Percentiles rank a stretch among this genome's conserved stretches.
Evolutionary conservation across 2,329 filamentous ascomycete genomes (phyloP).

Genomic region (Aspergillus brunneoviolaceus): DNA sequence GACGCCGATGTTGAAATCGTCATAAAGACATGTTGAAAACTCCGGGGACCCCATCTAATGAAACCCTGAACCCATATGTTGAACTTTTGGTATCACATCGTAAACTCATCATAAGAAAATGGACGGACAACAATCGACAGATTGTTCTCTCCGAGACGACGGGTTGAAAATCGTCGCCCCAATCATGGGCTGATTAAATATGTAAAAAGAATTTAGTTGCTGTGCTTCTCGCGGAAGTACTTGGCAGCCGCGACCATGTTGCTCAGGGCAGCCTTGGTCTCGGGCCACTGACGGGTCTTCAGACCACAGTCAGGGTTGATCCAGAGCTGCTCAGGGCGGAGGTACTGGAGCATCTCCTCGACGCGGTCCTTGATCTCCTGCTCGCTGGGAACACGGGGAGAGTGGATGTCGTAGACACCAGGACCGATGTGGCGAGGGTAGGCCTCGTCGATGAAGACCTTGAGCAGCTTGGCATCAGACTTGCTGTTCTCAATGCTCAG

Average conservation of each 20-base stretch:
- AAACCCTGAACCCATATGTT: slow-evolving; percentile 43
- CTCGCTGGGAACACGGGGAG: slow-evolving; percentile 92
- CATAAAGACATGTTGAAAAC: slow-evolving; percentile 39
- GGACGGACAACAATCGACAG: slow-evolving; percentile 21
- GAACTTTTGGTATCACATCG: slow-evolving; percentile 45
- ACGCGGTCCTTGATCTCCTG: slow-evolving; percentile 98
- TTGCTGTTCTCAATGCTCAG: slow-evolving; percentile 99
- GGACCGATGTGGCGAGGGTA: slow-evolving; percentile 98
- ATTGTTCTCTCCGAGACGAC: slow-evolving; percentile 32
- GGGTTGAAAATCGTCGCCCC: slow-evolving; percentile 40
- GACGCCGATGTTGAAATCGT: slow-evolving; percentile 54
- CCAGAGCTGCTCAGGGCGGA: slow-evolving; percentile 98
- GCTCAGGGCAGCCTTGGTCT: slow-evolving; percentile 92
- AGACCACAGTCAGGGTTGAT: slow-evolving; percentile 99
- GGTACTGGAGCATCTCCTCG: slow-evolving; percentile 95
- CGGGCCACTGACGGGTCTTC: slow-evolving; percentile 97
- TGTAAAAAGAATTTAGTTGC: slow-evolving; percentile 23
- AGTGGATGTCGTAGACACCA: slow-evolving; percentile 99
- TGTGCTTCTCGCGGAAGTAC: slow-evolving; percentile 87
- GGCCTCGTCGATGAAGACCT: slow-evolving; percentile 95
- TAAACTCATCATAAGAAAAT: slow-evolving; percentile 38
- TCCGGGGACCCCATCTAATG: slow-evolving; percentile 38
- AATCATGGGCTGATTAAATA: slow-evolving; percentile 23
- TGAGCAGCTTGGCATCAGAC: slow-evolving; percentile 97
- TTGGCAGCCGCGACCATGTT: slow-evolving; percentile 99